phyloP scores from a whole-genome alignment of 306 rosid species.

The Abrus pulchellus region DNA sequence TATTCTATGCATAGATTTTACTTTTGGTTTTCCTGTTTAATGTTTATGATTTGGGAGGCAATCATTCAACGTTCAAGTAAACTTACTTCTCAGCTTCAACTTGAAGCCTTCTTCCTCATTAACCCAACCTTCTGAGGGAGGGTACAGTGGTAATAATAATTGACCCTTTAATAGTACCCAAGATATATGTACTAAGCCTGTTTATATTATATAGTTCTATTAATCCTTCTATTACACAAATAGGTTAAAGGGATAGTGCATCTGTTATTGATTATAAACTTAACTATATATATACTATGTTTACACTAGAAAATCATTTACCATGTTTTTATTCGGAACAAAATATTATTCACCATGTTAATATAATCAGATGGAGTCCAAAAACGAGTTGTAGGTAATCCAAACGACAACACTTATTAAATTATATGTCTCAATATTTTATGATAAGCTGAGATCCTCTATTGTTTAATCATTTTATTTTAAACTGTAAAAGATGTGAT shows the following conservation, averaged over 20 bases:
- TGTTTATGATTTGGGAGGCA: constrained; percentile 56
- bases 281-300: no score
- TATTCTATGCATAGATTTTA: constrained; percentile 15
- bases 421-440: background rate
- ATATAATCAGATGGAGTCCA: background rate
- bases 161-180: no score
- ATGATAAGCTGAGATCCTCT: background rate
- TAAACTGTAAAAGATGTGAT: background rate
- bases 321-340: no score
- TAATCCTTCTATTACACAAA: background rate
- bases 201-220: background rate
- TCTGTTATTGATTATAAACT: no score
- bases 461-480: background rate
- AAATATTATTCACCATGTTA: background rate
- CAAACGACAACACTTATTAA: background rate
- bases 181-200: no score
- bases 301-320: no score
- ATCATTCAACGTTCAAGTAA: constrained; percentile 48
- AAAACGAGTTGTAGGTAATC: no score
- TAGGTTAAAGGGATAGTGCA: background rate
- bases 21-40: constrained; percentile 45
- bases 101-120: constrained; percentile 50
- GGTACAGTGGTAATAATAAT: background rate
- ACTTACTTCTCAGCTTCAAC: constrained; percentile 36
- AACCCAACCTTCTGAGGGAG: background rate